Conservation (phyloP, 2,329 filamentous ascomycete species). For the Colletotrichum sansevieriae region DNA sequence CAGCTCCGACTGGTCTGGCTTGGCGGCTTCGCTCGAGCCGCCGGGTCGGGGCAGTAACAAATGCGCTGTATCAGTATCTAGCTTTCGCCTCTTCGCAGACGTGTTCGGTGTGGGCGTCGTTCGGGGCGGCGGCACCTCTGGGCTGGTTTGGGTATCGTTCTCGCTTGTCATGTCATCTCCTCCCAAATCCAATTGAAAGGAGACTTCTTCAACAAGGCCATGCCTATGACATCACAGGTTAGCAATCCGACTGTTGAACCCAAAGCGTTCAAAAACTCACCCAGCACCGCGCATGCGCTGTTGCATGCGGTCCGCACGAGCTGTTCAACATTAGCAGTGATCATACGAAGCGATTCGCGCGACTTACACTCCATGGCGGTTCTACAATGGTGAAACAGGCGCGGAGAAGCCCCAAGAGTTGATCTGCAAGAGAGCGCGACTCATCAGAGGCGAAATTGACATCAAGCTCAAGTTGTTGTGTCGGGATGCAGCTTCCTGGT, state of each 20-base stretch:
- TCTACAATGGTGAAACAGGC: background rate
- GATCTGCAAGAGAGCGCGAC: background rate
- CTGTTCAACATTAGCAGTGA: constrained; percentile 48
- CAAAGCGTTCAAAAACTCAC: constrained; percentile 54
- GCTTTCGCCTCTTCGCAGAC: constrained; percentile 61
- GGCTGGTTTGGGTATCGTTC: constrained; percentile 28
- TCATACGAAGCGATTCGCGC: constrained; percentile 15
- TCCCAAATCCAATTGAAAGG: constrained; percentile 64
- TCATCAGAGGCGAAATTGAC: constrained; percentile 7
- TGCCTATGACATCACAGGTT: constrained; percentile 53
- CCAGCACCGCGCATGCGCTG: constrained; percentile 75
- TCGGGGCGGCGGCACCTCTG: constrained; percentile 34
- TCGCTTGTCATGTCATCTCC: constrained; percentile 43
- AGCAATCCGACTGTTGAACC: background rate
- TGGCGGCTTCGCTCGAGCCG: constrained; percentile 34
- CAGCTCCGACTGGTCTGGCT: constrained; percentile 47
- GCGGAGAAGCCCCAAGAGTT: background rate
- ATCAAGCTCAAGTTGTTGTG: background rate
- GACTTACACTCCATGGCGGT: constrained; percentile 52
- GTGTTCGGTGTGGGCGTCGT: constrained; percentile 59
- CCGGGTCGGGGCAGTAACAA: constrained; percentile 11
- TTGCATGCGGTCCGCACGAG: constrained; percentile 72
- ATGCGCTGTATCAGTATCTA: constrained; percentile 44
- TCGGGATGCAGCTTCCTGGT: background rate
- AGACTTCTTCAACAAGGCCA: constrained; percentile 70